Percentiles rank a stretch among this genome's conserved stretches.
Evolutionary conservation across 441 rosid genomes (phyloP).

Genomic region (Corymbia calophylla): DNA sequence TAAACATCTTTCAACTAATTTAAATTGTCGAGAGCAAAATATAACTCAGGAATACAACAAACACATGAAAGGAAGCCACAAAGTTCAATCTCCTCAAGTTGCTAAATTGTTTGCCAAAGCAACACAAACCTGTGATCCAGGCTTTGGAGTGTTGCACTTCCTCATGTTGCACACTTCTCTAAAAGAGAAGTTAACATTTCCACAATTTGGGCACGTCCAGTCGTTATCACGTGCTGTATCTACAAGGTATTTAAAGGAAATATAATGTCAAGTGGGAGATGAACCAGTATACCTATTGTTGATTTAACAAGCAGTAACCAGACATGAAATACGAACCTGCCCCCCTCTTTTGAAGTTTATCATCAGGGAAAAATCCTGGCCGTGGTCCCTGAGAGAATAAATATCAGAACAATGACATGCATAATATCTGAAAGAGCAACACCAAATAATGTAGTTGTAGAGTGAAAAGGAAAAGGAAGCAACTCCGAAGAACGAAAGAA

Average conservation of each 20-base stretch:
- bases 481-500: not conserved
- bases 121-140: conserved; percentile 85
- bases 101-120: not conserved
- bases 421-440: not conserved
- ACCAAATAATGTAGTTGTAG: not conserved
- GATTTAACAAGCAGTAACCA: not conserved
- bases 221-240: conserved; percentile 88
- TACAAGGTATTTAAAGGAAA: conserved; percentile 12
- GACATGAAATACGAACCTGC: conserved; percentile 22
- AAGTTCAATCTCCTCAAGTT: not conserved
- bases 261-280: not conserved
- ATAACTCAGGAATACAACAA: not conserved
- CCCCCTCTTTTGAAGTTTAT: conserved; percentile 62
- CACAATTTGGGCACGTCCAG: conserved; percentile 98
- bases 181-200: conserved; percentile 92
- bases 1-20: not conserved
- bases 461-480: not conserved
- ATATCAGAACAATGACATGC: not conserved
- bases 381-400: conserved; percentile 63
- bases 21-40: not conserved
- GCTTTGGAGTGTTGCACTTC: conserved; percentile 96
- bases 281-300: not conserved
- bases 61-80: not conserved
- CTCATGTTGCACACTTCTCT: conserved; percentile 97
- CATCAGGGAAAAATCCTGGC: conserved; percentile 77